Evolutionary conservation across 768 basidiomycete genomes (phyloP).

Genomic region (Russula lepida): DNA sequence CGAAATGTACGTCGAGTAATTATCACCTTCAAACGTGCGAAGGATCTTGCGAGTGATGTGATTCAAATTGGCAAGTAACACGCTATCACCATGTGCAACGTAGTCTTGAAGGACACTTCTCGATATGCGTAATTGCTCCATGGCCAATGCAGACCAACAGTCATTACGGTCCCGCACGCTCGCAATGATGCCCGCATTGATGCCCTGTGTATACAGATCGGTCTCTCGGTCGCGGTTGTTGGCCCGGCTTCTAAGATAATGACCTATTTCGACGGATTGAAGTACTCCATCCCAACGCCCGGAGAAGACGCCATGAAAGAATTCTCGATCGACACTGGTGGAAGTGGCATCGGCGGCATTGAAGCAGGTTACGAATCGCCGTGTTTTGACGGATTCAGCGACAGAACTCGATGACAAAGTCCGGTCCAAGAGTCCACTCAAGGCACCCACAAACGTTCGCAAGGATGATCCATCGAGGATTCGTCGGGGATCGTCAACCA

Average conservation of each 20-base stretch:
- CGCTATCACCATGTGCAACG: too few relatives aligned
- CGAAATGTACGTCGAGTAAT: too few relatives aligned
- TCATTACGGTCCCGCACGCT: not conserved
- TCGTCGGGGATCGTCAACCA: not conserved
- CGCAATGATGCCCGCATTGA: not conserved
- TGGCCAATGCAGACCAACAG: not conserved
- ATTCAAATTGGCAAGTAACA: too few relatives aligned
- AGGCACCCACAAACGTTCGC: not conserved
- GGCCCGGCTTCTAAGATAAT: not conserved
- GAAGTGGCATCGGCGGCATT: not conserved
- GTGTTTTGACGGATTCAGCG: not conserved
- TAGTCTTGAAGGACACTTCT: not conserved
- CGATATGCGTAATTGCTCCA: not conserved
- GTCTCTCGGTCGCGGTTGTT: not conserved
- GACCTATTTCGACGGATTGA: not conserved
- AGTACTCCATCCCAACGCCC: not conserved
- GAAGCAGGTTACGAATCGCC: not conserved
- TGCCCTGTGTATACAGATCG: not conserved
- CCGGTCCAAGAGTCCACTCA: not conserved
- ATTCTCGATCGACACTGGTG: not conserved
- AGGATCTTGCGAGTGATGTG: too few relatives aligned
- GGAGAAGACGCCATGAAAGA: not conserved
- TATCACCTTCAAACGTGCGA: too few relatives aligned
- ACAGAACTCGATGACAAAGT: not conserved
- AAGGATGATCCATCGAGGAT: not conserved